Percentiles rank a stretch among this genome's conserved stretches.
phyloP scores from a whole-genome alignment of 2,329 filamentous ascomycete species.

The Arthrobotrys sinensis region DNA sequence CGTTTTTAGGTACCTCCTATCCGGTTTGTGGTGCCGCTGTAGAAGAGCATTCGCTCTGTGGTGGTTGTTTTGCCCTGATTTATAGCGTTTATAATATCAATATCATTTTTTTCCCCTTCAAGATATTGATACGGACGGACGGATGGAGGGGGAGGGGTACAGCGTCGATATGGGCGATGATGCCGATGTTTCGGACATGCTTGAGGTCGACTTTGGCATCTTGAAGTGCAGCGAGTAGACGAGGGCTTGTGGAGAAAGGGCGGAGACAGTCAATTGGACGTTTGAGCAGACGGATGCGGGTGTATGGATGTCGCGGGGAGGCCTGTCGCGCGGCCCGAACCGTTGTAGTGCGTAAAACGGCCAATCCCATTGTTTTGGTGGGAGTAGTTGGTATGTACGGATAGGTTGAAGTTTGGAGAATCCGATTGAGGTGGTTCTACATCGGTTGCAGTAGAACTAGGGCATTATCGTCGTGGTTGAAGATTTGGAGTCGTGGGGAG shows the following conservation, averaged over 20 bases:
- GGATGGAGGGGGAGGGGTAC: constrained; percentile 68
- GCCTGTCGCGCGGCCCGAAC: constrained; percentile 40
- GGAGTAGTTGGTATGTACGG: background rate
- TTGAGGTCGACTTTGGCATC: constrained; percentile 57
- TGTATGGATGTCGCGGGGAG: constrained; percentile 25
- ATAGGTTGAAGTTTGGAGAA: background rate
- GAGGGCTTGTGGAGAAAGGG: constrained; percentile 42
- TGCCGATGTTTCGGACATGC: constrained; percentile 92
- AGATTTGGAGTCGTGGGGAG: background rate
- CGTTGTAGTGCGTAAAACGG: constrained; percentile 41
- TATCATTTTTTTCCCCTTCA: constrained; percentile 69
- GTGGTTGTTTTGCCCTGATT: constrained; percentile 93
- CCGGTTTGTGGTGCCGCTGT: constrained; percentile 85
- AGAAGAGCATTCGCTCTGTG: constrained; percentile 97
- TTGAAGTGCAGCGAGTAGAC: constrained; percentile 35
- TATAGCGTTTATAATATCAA: constrained; percentile 69
- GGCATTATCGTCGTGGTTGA: background rate
- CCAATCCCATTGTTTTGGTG: constrained; percentile 27
- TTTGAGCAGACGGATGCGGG: constrained; percentile 41
- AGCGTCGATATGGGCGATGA: constrained; percentile 98
- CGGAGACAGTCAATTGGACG: constrained; percentile 39
- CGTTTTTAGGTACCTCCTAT: constrained; percentile 58
- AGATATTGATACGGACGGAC: constrained; percentile 69
- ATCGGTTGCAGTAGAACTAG: constrained; percentile 33
- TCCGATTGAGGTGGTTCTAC: background rate